These are phyloP conservation scores for Larix sibirica DNA, from an alignment of 83 land plant genomes.

Conservation along the genomic window DNA sequence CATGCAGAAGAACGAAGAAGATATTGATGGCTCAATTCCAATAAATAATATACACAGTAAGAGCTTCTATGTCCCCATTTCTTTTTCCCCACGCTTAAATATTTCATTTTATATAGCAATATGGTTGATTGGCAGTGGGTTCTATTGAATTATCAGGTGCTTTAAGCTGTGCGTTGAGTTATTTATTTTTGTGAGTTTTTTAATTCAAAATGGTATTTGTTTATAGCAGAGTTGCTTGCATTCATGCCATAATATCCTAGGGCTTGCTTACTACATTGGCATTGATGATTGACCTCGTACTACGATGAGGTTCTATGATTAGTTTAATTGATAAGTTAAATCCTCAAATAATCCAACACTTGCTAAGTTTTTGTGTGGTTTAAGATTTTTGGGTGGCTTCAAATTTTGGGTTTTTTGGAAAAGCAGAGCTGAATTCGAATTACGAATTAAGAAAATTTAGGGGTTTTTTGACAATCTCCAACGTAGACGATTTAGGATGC, in stretches of 20 bases:
- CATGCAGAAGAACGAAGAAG: background rate
- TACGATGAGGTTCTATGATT: background rate
- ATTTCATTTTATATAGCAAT: background rate
- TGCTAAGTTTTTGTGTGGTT: background rate
- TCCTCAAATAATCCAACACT: background rate
- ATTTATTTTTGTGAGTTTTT: background rate
- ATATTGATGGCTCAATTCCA: background rate
- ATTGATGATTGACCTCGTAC: too few relatives aligned
- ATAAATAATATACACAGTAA: background rate
- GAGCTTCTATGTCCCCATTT: background rate
- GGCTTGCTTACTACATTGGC: constrained; percentile 1
- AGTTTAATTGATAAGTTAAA: background rate
- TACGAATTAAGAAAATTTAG: background rate
- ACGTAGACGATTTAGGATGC: too few relatives aligned
- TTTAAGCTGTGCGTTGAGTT: background rate
- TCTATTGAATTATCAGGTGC: background rate
- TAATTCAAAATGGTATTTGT: background rate
- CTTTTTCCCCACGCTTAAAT: too few relatives aligned
- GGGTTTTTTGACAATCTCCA: background rate
- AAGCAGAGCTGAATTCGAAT: background rate
- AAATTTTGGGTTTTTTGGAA: background rate
- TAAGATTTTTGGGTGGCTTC: background rate
- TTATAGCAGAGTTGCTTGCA: background rate
- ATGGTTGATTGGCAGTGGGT: background rate
- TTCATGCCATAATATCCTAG: background rate